These are phyloP conservation scores for Phylloporus arenicola DNA, from an alignment of 768 basidiomycete genomes.

Conservation along the genomic window DNA sequence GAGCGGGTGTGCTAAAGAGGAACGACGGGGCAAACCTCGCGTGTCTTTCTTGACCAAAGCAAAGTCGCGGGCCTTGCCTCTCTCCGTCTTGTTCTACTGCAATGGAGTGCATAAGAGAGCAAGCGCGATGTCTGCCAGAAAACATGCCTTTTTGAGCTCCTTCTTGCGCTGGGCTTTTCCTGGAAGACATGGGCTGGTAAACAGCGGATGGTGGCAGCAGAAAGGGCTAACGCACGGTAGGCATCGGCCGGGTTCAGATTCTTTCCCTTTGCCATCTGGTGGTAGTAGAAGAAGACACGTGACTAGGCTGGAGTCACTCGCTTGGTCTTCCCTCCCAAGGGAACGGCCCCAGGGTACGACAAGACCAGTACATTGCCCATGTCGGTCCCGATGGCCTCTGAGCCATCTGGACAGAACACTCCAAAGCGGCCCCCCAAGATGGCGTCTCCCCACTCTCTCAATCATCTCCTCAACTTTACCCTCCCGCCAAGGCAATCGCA, in stretches of 20 bases:
- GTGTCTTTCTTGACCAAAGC: constrained; percentile 95
- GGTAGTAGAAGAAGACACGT: constrained; percentile 17
- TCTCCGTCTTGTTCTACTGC: constrained; percentile 86
- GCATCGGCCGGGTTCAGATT: constrained; percentile 92
- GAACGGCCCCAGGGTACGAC: constrained; percentile 34
- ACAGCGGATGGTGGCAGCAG: not conserved
- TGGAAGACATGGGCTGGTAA: constrained; percentile 27
- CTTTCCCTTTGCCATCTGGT: constrained; percentile 76
- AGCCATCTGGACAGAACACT: constrained; percentile 29
- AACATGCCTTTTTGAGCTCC: constrained; percentile 80
- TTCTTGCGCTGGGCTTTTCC: constrained; percentile 92
- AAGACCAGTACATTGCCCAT: constrained; percentile 10
- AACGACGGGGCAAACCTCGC: constrained; percentile 43
- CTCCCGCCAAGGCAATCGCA: constrained; percentile 81
- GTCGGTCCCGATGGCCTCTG: constrained; percentile 26
- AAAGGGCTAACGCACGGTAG: constrained; percentile 52
- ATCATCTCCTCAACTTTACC: constrained; percentile 91
- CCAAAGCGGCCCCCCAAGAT: constrained; percentile 65
- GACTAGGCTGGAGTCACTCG: constrained; percentile 24
- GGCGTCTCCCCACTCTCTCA: constrained; percentile 58
- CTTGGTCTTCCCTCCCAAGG: constrained; percentile 43
- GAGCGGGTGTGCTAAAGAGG: not conserved
- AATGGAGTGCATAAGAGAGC: constrained; percentile 18
- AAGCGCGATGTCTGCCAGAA: constrained; percentile 11
- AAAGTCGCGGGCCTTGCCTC: constrained; percentile 79